phyloP scores from a whole-genome alignment of 108 stramenopile species.

The Aurantiochytrium sp. region DNA sequence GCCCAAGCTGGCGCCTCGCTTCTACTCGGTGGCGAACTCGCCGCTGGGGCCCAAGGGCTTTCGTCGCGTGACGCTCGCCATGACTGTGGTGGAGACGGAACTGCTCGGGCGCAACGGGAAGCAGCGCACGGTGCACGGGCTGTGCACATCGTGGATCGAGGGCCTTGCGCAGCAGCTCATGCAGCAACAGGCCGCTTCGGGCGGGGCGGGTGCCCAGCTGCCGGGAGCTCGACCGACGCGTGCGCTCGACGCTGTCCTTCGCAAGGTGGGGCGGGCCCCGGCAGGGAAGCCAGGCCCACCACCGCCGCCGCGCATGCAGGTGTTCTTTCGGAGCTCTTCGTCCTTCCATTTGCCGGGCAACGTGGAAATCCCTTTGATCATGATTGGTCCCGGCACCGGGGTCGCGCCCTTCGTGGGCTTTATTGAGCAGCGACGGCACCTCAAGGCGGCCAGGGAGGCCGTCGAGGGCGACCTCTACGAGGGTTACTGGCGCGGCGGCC shows the following conservation, averaged over 20 bases:
- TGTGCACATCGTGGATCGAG: constrained; percentile 72
- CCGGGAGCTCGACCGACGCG: not conserved
- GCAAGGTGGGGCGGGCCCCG: not conserved
- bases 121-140: not conserved
- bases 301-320: constrained; percentile 48
- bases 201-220: no score
- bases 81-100: constrained; percentile 70
- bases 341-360: constrained; percentile 76
- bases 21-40: constrained; percentile 83
- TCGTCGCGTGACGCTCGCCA: constrained; percentile 64
- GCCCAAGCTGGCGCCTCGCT: constrained; percentile 74
- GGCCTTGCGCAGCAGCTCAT: constrained; percentile 13
- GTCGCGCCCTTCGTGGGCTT: constrained; percentile 96
- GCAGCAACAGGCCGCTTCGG: no score
- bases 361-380: constrained; percentile 69
- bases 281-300: not conserved
- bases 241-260: not conserved
- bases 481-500: constrained; percentile 73
- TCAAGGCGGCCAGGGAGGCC: not conserved
- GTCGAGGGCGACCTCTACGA: constrained; percentile 60
- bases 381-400: constrained; percentile 97
- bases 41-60: constrained; percentile 58
- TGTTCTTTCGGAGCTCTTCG: constrained; percentile 75
- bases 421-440: constrained; percentile 50
- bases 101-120: not conserved